Conservation (phyloP, 345 rosid species). For the Noccaea bulbosa region DNA sequence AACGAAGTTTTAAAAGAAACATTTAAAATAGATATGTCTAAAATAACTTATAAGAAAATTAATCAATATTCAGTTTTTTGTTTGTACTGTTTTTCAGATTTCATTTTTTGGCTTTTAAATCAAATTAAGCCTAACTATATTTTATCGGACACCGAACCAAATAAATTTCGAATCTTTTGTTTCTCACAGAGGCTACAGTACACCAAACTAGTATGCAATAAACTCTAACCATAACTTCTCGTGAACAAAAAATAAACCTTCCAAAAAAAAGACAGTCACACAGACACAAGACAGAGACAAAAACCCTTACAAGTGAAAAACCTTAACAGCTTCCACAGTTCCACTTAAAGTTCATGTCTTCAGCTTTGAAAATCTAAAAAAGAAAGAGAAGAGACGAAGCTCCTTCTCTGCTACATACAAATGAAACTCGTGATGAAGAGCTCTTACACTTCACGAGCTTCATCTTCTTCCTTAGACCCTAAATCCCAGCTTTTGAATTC, state of each 20-base stretch:
- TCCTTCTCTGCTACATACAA: conserved; percentile 54
- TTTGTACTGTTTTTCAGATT: too few species aligned
- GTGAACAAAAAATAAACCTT: conserved; percentile 49
- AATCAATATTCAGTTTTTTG: too few species aligned
- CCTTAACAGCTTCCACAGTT: conserved; percentile 30
- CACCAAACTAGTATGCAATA: conserved; percentile 39
- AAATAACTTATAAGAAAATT: too few species aligned
- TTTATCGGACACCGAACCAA: conserved; percentile 1
- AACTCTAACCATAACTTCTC: conserved; percentile 61
- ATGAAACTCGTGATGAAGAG: conserved; percentile 95
- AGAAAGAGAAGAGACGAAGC: conserved; percentile 31
- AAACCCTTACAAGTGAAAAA: conserved; percentile 36
- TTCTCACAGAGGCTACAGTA: conserved; percentile 28
- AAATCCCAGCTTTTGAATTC: conserved; percentile 47
- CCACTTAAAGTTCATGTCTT: conserved; percentile 30
- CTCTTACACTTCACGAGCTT: conserved; percentile 93
- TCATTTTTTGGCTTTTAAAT: neutral
- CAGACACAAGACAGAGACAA: conserved; percentile 19
- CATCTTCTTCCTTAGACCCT: conserved; percentile 51
- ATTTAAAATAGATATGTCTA: too few species aligned
- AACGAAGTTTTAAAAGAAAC: too few species aligned
- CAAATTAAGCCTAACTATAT: neutral
- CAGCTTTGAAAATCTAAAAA: conserved; percentile 36
- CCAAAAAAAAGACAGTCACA: conserved; percentile 14
- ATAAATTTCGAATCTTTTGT: conserved; percentile 8